Conservation (phyloP, 139 green algal genomes). For the Eudorina sp. region DNA sequence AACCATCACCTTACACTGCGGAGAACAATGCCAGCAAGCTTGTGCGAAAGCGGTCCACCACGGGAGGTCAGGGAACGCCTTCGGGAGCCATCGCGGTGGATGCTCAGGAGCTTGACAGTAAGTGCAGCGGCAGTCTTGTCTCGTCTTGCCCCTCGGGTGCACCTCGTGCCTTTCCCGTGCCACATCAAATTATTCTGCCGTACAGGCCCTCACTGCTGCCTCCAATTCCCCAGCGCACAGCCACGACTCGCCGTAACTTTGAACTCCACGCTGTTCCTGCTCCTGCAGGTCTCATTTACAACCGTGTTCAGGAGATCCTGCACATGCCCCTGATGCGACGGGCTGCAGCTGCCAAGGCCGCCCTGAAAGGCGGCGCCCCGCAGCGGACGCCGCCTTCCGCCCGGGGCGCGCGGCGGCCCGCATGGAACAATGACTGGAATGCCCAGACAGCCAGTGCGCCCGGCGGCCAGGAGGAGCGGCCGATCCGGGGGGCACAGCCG, state of each 20-base stretch:
- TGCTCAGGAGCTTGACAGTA: conserved; percentile 24
- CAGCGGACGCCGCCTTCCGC: neutral
- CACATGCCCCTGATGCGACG: conserved; percentile 39
- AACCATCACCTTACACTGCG: conserved; percentile 21
- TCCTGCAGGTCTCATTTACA: conserved; percentile 50
- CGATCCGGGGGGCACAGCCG: neutral
- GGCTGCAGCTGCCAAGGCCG: neutral
- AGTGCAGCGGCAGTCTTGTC: too few species aligned
- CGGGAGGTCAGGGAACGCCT: neutral
- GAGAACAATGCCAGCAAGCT: neutral
- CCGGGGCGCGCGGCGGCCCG: conserved; percentile 5
- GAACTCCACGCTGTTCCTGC: too few species aligned
- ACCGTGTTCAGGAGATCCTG: conserved; percentile 51
- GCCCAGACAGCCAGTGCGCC: neutral
- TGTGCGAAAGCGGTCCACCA: neutral
- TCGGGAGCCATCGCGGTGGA: neutral
- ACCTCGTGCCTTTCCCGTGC: too few species aligned
- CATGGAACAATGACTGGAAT: conserved; percentile 39
- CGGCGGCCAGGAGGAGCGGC: neutral
- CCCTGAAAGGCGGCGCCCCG: neutral
- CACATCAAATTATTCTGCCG: too few species aligned
- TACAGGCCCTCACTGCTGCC: too few species aligned
- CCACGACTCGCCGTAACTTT: too few species aligned
- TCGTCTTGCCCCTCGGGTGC: too few species aligned
- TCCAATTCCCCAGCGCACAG: too few species aligned